Conservation (phyloP, 2,329 filamentous ascomycete genomes). For the Botrytis tulipae region DNA sequence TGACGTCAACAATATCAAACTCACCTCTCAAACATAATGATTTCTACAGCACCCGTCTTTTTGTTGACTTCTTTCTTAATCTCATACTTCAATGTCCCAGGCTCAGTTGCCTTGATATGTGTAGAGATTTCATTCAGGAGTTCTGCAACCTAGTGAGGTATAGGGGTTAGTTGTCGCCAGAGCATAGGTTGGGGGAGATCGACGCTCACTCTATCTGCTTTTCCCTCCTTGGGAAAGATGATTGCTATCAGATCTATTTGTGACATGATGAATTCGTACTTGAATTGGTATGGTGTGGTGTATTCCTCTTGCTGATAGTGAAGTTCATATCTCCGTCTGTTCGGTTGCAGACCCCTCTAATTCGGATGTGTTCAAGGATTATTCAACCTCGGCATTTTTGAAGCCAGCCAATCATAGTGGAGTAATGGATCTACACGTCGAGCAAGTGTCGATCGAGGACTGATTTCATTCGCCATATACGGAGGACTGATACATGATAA, state of each 20-base stretch:
- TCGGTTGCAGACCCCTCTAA: neutral
- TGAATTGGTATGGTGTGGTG: neutral
- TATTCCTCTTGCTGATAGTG: neutral
- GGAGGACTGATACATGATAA: neutral
- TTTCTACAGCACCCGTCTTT: constrained; percentile 32
- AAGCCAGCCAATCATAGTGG: neutral
- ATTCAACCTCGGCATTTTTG: constrained; percentile 8
- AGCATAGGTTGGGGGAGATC: neutral
- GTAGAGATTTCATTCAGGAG: constrained; percentile 30
- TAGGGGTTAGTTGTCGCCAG: neutral
- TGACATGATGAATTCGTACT: constrained; percentile 25
- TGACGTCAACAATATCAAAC: neutral
- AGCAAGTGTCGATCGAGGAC: neutral
- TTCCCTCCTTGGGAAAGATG: constrained; percentile 33
- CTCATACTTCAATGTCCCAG: constrained; percentile 34
- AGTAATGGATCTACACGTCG: neutral
- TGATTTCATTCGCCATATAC: neutral
- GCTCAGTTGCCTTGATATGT: constrained; percentile 33
- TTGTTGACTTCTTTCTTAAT: constrained; percentile 31
- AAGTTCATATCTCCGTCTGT: neutral
- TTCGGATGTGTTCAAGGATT: neutral
- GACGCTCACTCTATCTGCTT: constrained; percentile 31
- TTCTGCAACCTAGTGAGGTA: constrained; percentile 30
- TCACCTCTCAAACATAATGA: constrained; percentile 37
- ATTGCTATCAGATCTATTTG: constrained; percentile 33